Conservation (phyloP, 441 rosid species). For the Pelargonium fulgidum region DNA sequence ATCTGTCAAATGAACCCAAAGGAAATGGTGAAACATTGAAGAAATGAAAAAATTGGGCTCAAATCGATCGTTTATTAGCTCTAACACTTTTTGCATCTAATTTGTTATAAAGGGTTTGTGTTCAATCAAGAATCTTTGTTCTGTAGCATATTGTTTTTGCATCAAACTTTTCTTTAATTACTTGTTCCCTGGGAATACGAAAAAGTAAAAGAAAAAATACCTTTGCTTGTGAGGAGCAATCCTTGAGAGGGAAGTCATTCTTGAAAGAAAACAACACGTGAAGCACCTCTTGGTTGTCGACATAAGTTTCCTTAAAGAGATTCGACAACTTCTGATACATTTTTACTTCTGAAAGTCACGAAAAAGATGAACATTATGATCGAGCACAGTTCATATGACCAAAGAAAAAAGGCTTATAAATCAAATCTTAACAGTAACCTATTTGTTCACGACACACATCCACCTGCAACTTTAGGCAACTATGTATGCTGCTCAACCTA, state of each 20-base stretch:
- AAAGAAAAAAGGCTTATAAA: conserved; percentile 9
- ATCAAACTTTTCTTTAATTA: too few species aligned
- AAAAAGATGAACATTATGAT: conserved; percentile 5
- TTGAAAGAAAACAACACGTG: conserved; percentile 40
- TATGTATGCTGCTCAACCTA: conserved; percentile 38
- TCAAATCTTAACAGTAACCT: conserved; percentile 36
- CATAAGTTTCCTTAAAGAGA: conserved; percentile 33
- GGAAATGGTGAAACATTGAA: conserved; percentile 11
- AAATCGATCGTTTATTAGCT: too few species aligned
- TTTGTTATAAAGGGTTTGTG: too few species aligned
- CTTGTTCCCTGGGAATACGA: background rate
- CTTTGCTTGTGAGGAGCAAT: conserved; percentile 42
- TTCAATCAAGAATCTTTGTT: too few species aligned
- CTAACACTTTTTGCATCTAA: background rate
- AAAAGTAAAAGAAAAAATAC: conserved; percentile 21
- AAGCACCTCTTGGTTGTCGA: conserved; percentile 66
- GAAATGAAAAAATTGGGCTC: too few species aligned
- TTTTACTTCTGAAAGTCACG: conserved; percentile 39
- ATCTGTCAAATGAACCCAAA: conserved; percentile 37
- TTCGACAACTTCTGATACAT: conserved; percentile 45
- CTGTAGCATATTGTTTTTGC: too few species aligned
- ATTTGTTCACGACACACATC: conserved; percentile 46
- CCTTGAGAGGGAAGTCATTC: conserved; percentile 53
- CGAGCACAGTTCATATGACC: background rate
- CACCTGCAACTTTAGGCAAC: conserved; percentile 42